These are phyloP conservation scores for Platanthera zijinensis DNA, from an alignment of 106 monocot genomes.

Conservation along the genomic window DNA sequence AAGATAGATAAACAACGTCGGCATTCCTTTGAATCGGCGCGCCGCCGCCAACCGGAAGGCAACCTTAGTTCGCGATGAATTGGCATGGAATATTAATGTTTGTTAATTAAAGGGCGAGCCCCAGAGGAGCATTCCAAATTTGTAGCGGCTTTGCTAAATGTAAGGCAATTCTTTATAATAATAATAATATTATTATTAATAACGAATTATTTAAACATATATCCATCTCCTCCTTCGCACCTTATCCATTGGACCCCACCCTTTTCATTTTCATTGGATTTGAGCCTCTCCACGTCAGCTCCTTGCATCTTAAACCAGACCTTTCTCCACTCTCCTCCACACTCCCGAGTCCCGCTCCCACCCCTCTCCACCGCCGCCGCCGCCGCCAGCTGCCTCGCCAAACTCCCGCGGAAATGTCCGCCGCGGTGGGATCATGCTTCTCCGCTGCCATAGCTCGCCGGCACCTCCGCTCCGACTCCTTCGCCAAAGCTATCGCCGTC, in stretches of 20 bases:
- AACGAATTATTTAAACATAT: too few relatives aligned
- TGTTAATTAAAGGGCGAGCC: too few relatives aligned
- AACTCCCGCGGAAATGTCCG: conserved; percentile 1
- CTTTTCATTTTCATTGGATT: background rate
- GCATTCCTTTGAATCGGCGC: too few relatives aligned
- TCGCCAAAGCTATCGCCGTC: background rate
- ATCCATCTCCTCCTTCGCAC: background rate
- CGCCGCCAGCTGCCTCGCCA: conserved; percentile 22
- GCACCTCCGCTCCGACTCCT: conserved; percentile 9
- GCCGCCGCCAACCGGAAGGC: too few relatives aligned
- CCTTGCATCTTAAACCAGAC: background rate
- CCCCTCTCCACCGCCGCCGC: background rate
- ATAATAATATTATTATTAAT: too few relatives aligned
- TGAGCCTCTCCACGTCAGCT: conserved; percentile 3
- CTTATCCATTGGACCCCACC: background rate
- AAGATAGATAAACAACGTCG: too few relatives aligned
- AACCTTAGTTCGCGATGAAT: too few relatives aligned
- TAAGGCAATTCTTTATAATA: too few relatives aligned
- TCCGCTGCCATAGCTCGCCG: conserved; percentile 24
- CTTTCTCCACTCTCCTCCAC: background rate
- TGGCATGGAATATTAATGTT: too few relatives aligned
- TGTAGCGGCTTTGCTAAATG: too few relatives aligned
- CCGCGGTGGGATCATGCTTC: conserved; percentile 39
- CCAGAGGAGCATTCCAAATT: too few relatives aligned
- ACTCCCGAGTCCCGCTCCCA: too few relatives aligned